Conservation (phyloP, 768 basidiomycete genomes). For the Lyophyllum shimeji region DNA sequence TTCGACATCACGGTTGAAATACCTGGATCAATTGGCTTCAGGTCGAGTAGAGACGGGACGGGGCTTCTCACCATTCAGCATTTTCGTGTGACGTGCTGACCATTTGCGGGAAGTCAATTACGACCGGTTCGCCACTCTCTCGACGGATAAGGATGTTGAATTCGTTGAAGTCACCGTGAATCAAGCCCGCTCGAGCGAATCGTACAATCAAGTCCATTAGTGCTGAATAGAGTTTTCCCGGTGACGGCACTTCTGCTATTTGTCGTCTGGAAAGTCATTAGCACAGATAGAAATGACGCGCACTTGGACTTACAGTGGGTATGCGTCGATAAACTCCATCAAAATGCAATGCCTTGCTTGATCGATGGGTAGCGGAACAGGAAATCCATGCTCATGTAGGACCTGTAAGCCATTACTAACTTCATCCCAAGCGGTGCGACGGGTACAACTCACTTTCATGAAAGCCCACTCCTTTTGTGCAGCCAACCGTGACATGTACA, state of each 20-base stretch:
- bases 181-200: constrained; percentile 91
- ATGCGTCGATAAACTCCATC: constrained; percentile 96
- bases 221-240: constrained; percentile 85
- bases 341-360: constrained; percentile 93
- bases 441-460: constrained; percentile 75
- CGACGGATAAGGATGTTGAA: constrained; percentile 96
- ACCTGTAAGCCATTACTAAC: constrained; percentile 50
- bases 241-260: constrained; percentile 78
- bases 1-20: constrained; percentile 98
- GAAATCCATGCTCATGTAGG: constrained; percentile 87
- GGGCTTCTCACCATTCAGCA: constrained; percentile 79
- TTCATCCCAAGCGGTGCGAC: neutral
- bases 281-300: constrained; percentile 5
- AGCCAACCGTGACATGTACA: constrained; percentile 97
- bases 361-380: constrained; percentile 91
- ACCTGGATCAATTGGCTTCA: constrained; percentile 53
- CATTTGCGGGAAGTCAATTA: constrained; percentile 99
- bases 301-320: constrained; percentile 71
- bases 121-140: constrained; percentile 70
- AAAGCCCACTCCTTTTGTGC: constrained; percentile 99
- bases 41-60: constrained; percentile 8
- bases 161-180: constrained; percentile 99
- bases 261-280: constrained; percentile 62
- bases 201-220: constrained; percentile 97
- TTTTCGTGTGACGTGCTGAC: constrained; percentile 95